Conservation (phyloP, 2,329 filamentous ascomycete genomes). For the Dendryphion nanum region DNA sequence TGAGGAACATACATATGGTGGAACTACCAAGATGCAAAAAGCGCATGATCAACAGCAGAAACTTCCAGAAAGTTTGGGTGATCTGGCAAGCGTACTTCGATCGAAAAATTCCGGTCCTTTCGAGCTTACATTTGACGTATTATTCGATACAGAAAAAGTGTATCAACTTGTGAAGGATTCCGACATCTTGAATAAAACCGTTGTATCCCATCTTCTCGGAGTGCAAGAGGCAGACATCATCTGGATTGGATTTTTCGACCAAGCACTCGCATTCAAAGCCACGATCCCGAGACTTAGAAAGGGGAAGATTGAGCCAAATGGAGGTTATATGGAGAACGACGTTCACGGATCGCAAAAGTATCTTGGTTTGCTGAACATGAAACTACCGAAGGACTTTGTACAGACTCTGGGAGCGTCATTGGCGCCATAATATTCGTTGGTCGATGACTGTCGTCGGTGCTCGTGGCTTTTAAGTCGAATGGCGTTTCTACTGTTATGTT, state of each 20-base stretch:
- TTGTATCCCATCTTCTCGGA: slow-evolving; percentile 11
- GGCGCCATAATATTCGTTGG: neutral
- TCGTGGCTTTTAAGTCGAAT: no score
- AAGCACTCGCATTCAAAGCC: slow-evolving; percentile 21
- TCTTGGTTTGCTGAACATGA: slow-evolving; percentile 13
- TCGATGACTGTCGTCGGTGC: no score
- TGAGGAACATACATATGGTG: neutral
- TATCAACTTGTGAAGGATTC: slow-evolving; percentile 14
- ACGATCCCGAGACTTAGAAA: slow-evolving; percentile 18
- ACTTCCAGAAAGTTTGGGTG: slow-evolving; percentile 10
- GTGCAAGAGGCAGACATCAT: slow-evolving; percentile 17
- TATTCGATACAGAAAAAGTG: slow-evolving; percentile 4
- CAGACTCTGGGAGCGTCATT: no score
- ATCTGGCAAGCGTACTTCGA: slow-evolving; percentile 15
- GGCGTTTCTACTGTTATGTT: no score
- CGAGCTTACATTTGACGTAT: slow-evolving; percentile 9
- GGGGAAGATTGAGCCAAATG: slow-evolving; percentile 13
- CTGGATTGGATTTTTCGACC: slow-evolving; percentile 22
- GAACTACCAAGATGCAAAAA: neutral
- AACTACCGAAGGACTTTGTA: slow-evolving; percentile 10
- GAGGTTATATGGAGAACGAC: slow-evolving; percentile 21
- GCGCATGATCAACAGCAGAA: neutral
- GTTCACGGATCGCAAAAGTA: slow-evolving; percentile 20
- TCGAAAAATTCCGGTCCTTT: slow-evolving; percentile 13
- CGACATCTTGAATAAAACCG: slow-evolving; percentile 11